Evolutionary conservation across 192 early-diverging fungal genomes (phyloP), one percentile per base, ranked within the genome.

Genomic region (Borealophlyctis nickersoniae): DNA sequence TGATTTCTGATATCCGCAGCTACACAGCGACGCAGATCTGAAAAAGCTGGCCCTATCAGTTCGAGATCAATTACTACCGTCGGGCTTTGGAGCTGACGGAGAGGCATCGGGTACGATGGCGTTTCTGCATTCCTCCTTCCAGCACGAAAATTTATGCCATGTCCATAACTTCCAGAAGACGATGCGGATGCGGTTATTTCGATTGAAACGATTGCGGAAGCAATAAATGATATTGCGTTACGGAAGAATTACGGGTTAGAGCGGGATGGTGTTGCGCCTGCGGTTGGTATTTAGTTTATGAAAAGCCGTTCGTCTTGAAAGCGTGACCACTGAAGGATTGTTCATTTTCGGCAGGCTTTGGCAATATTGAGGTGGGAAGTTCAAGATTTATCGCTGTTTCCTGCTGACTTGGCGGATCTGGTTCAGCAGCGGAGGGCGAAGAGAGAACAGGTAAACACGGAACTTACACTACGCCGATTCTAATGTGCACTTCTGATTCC

Each of bases 341-440:
- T n/a, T n/a, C n/a, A n/a, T n/a, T n/a, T n/a, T 27, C 31, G 7
- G 22, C 63, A 28, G 2, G 16, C 80, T 60, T 58, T 85, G 3
- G 71, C 72, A 4, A 55, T 85, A 9, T 69, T 57, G 54, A 63
- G 83, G 24, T 83, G 81, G 81, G 81, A 85, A 58, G 77, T 77
- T 2, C 66, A 75, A 50, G 72, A 85, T 64, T 51, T 83, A 11
- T 49, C 62, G 11, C 33, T 36, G 0, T 79, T 79, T 56, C 81
- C 83, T 1, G 24, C 23, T 3, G 79, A 85, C 36, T 65, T 85
- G 57, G 73, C 69, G 33, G 49, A 65, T 4, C 56, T 49, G 0
- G 62, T 81, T 19, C 11, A 39, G 13, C 36, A 60, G n/a, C 67
- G 83, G 36, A 63, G 78, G 55, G 34, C 45, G 24, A 63, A 66